Conservation (phyloP, 441 rosid species). For the Pelargonium cotyledonis region DNA sequence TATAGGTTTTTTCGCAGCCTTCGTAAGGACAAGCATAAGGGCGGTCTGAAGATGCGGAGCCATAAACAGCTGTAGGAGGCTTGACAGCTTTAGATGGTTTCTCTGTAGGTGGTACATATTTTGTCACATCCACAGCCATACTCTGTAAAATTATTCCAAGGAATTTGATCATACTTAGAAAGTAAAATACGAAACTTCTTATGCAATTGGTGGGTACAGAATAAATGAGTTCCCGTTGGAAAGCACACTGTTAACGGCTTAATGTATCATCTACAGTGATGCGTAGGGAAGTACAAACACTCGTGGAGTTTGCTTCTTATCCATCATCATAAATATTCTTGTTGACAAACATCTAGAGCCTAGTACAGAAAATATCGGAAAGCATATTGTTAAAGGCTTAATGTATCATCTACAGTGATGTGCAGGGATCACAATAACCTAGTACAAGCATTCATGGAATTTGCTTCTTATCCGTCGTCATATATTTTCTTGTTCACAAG, state of each 20-base stretch:
- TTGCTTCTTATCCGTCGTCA: no score
- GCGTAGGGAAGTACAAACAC: no score
- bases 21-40: constrained; percentile 88
- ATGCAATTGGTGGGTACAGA: background rate
- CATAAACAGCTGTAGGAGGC: constrained; percentile 47
- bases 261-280: background rate
- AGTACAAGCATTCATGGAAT: no score
- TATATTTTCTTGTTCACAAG: no score
- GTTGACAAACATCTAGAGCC: no score
- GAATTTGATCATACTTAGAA: background rate
- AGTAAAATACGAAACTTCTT: background rate
- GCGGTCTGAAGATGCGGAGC: constrained; percentile 63
- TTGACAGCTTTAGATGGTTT: constrained; percentile 50
- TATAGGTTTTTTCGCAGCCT: constrained; percentile 71
- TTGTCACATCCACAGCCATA: constrained; percentile 42
- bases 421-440: no score
- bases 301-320: no score
- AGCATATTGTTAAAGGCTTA: background rate
- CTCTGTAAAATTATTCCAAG: constrained; percentile 35
- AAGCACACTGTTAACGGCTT: background rate
- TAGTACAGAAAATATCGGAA: no score
- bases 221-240: background rate
- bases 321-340: no score
- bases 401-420: background rate
- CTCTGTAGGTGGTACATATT: constrained; percentile 63